Percentiles rank a stretch among this genome's conserved stretches.
Evolutionary conservation across 495 filamentous ascomycete genomes (phyloP).

Genomic region (Neurospora discreta): DNA sequence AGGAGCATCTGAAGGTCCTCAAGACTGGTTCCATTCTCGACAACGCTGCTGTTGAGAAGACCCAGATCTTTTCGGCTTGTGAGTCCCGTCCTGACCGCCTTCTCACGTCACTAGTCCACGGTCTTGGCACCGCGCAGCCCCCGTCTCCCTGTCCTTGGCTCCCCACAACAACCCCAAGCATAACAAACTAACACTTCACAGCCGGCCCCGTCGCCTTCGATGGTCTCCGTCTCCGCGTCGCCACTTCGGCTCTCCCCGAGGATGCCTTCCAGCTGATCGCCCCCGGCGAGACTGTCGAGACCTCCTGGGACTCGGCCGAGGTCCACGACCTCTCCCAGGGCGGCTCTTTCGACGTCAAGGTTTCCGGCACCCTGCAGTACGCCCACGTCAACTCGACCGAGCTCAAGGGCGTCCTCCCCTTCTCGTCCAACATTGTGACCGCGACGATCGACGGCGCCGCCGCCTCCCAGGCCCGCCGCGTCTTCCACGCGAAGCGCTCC

Average conservation of each 20-base stretch:
- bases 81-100: constrained; percentile 10
- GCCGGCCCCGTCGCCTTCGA: constrained; percentile 42
- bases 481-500: constrained; percentile 39
- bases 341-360: constrained; percentile 36
- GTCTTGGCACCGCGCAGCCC: neutral
- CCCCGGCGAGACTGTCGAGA: constrained; percentile 43
- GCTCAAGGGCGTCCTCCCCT: constrained; percentile 34
- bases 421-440: constrained; percentile 34
- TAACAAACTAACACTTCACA: constrained; percentile 9
- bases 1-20: constrained; percentile 43
- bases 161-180: neutral
- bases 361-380: constrained; percentile 38
- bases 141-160: neutral
- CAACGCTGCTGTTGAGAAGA: constrained; percentile 47
- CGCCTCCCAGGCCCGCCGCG: constrained; percentile 36
- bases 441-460: constrained; percentile 39
- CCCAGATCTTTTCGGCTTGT: constrained; percentile 43
- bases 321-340: constrained; percentile 44
- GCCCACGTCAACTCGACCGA: constrained; percentile 37
- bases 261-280: constrained; percentile 46
- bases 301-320: constrained; percentile 46
- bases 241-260: constrained; percentile 30
- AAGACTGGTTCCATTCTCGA: constrained; percentile 54
- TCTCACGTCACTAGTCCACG: neutral
- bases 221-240: constrained; percentile 43